Conservation (phyloP, 768 basidiomycete genomes). For the Leccinum sublutescens region DNA sequence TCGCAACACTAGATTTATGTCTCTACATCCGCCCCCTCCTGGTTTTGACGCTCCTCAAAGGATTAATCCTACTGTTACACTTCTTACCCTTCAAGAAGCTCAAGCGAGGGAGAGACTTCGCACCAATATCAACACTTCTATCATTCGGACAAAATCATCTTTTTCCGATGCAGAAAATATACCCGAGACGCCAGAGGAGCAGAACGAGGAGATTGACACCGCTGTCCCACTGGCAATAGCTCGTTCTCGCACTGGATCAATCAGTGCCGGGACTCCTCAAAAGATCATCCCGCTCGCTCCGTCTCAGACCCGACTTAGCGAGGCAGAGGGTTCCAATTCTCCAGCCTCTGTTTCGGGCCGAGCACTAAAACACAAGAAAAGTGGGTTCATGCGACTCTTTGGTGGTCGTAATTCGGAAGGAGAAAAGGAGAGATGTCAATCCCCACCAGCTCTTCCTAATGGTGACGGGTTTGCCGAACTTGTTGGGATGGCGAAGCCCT, state of each 20-base stretch:
- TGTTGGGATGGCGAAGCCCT: constrained; percentile 30
- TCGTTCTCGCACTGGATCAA: constrained; percentile 54
- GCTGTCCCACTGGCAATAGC: constrained; percentile 12
- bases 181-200: constrained; percentile 15
- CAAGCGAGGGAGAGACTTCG: constrained; percentile 64
- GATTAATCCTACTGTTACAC: constrained; percentile 57
- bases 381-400: constrained; percentile 78
- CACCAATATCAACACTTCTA: constrained; percentile 38
- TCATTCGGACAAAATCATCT: constrained; percentile 26
- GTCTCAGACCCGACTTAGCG: constrained; percentile 36
- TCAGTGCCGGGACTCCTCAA: constrained; percentile 57
- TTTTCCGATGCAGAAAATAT: constrained; percentile 37
- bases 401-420: constrained; percentile 42
- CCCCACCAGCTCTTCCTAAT: constrained; percentile 58
- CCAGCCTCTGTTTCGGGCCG: constrained; percentile 36
- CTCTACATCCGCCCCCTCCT: constrained; percentile 33
- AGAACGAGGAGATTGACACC: constrained; percentile 27
- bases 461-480: constrained; percentile 37
- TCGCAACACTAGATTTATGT: constrained; percentile 30
- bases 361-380: constrained; percentile 71
- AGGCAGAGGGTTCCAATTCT: constrained; percentile 40
- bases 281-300: constrained; percentile 39
- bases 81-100: constrained; percentile 79
- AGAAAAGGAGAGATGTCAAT: constrained; percentile 38
- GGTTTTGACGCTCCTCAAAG: constrained; percentile 44